Conservation (phyloP, 2,329 filamentous ascomycete species). For the Berkeleyomyces basicola region DNA sequence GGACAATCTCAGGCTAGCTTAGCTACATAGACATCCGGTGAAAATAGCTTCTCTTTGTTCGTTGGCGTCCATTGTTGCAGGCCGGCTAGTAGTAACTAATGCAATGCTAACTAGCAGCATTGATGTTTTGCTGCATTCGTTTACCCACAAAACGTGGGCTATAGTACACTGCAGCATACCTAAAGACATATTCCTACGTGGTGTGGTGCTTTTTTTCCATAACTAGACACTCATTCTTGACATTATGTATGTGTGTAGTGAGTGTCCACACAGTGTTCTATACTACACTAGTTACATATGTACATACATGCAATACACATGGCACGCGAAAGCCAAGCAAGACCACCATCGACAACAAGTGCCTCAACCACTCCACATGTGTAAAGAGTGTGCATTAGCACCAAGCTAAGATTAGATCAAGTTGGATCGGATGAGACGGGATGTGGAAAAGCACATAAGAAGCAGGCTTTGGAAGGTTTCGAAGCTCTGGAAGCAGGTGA, state of each 20-base stretch:
- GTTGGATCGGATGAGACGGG: neutral
- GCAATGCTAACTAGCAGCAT: neutral
- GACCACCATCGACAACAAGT: neutral
- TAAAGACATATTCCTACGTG: neutral
- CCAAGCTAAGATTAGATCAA: neutral
- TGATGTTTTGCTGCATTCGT: neutral
- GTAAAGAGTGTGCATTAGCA: neutral
- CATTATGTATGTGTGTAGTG: neutral
- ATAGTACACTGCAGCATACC: neutral
- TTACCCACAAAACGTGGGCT: neutral
- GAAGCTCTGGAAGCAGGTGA: neutral
- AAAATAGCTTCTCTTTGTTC: neutral
- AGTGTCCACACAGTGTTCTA: too few species aligned
- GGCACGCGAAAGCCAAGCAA: neutral
- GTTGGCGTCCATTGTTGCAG: neutral
- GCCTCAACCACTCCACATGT: neutral
- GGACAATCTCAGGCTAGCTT: neutral
- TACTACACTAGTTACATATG: too few species aligned
- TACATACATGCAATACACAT: neutral
- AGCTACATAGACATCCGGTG: neutral
- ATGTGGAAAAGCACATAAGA: neutral
- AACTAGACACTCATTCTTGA: neutral
- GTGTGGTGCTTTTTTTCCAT: neutral
- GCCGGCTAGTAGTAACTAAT: neutral
- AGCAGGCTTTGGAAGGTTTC: neutral